Conservation (phyloP, 2,329 filamentous ascomycete species). For the Botryotinia convoluta region DNA sequence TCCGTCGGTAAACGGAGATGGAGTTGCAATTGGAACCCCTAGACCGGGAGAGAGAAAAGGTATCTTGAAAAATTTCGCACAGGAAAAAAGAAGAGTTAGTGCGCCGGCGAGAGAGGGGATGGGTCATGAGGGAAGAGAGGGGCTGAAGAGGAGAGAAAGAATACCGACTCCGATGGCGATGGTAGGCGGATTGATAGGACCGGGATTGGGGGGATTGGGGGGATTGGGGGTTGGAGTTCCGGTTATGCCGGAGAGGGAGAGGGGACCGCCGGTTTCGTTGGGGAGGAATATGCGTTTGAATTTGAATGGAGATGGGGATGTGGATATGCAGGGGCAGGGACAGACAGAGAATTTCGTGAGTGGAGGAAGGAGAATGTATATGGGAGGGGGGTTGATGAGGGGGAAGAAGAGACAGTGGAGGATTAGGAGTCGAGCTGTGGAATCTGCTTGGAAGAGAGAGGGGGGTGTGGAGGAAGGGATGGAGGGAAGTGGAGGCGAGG, state of each 20-base stretch:
- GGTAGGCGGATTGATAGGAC: not conserved
- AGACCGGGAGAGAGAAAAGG: not conserved
- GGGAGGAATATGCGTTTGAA: not conserved
- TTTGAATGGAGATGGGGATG: not conserved
- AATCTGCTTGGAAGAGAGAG: not conserved
- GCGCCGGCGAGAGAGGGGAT: not conserved
- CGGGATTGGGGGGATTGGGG: not conserved
- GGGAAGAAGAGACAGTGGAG: slow-evolving; percentile 12
- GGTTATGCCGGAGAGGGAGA: not conserved
- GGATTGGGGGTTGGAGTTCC: not conserved
- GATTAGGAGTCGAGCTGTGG: slow-evolving; percentile 5
- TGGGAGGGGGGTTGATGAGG: not conserved
- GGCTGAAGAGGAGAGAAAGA: not conserved
- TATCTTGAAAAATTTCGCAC: not conserved
- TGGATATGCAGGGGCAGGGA: not conserved
- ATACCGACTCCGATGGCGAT: not conserved
- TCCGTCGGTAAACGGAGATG: not conserved
- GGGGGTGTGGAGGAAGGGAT: not conserved
- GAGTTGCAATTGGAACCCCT: not conserved
- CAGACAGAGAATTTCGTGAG: not conserved
- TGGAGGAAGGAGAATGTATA: not conserved
- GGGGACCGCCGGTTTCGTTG: slow-evolving; percentile 8
- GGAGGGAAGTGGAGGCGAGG: not conserved
- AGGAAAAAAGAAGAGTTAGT: not conserved
- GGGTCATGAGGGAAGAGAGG: not conserved